phyloP scores from a whole-genome alignment of 2,329 filamentous ascomycete species.

The Arthroderma sp. region DNA sequence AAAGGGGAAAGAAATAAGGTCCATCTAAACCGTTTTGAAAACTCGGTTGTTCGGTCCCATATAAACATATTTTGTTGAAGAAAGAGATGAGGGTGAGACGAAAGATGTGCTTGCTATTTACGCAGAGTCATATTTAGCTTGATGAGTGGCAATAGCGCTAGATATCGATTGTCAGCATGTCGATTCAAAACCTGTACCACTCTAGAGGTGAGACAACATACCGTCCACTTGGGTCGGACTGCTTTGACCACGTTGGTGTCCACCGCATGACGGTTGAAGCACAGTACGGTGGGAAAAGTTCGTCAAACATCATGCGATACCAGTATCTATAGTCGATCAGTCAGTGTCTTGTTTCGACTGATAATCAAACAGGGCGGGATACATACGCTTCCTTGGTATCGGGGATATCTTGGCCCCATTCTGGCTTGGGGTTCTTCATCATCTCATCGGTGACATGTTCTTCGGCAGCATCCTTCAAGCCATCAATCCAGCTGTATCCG shows the following conservation, averaged over 20 bases:
- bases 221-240: conserved; percentile 90
- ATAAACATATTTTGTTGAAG: too few species aligned
- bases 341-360: too few species aligned
- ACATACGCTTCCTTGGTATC: conserved; percentile 90
- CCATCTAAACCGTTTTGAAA: too few species aligned
- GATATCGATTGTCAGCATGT: conserved; percentile 11
- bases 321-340: conserved; percentile 51
- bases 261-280: conserved; percentile 90
- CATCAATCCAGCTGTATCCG: conserved; percentile 98
- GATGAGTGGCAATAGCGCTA: conserved; percentile 64
- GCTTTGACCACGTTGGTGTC: conserved; percentile 95
- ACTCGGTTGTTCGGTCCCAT: too few species aligned
- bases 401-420: conserved; percentile 87
- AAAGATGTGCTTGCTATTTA: background rate
- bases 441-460: conserved; percentile 85
- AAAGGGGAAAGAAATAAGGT: too few species aligned
- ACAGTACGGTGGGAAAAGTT: conserved; percentile 88
- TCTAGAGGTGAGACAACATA: conserved; percentile 26
- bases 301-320: conserved; percentile 98
- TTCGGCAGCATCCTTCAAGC: conserved; percentile 88
- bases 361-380: background rate
- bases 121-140: conserved; percentile 54
- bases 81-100: too few species aligned
- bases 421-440: conserved; percentile 94
- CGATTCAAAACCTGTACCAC: background rate